Conservation (phyloP, 1,284 basidiomycete genomes). For the Vanrija sp. region DNA sequence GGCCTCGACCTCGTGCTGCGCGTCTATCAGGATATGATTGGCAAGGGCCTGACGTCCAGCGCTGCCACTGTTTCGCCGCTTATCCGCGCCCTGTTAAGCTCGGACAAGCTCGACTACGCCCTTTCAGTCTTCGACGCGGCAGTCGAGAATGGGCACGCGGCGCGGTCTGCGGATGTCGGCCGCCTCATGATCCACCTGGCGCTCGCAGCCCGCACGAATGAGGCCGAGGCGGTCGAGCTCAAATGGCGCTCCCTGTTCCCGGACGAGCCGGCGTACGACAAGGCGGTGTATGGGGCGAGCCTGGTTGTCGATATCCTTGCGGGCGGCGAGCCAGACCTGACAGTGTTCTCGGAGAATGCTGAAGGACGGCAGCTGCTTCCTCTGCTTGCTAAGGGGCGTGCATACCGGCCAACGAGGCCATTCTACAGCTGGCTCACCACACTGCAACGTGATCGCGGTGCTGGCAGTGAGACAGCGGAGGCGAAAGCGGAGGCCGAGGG, state of each 20-base stretch:
- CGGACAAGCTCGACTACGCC: constrained; percentile 19
- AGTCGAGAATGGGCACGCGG: background rate
- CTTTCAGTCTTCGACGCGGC: constrained; percentile 20
- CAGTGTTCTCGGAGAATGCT: background rate
- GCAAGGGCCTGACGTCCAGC: constrained; percentile 8
- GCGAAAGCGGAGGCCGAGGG: background rate
- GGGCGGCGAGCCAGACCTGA: constrained; percentile 27
- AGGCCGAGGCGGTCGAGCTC: constrained; percentile 24
- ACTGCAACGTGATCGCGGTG: background rate
- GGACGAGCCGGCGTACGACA: constrained; percentile 15
- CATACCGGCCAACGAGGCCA: constrained; percentile 6
- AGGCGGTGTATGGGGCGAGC: constrained; percentile 30
- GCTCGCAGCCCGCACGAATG: constrained; percentile 10
- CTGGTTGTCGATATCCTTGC: constrained; percentile 27
- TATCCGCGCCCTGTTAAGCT: constrained; percentile 21
- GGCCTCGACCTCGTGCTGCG: constrained; percentile 17
- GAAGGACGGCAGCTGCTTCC: background rate
- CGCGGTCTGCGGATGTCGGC: constrained; percentile 27
- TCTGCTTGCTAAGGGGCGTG: background rate
- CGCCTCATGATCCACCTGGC: constrained; percentile 32
- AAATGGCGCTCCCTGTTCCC: constrained; percentile 18
- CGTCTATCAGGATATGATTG: constrained; percentile 26
- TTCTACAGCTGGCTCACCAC: constrained; percentile 7
- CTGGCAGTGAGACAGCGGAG: background rate
- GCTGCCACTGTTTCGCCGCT: constrained; percentile 19